Percentiles rank a stretch among this genome's conserved stretches.
phyloP scores from a whole-genome alignment of 495 filamentous ascomycete species.

The Xylaria intraflava region DNA sequence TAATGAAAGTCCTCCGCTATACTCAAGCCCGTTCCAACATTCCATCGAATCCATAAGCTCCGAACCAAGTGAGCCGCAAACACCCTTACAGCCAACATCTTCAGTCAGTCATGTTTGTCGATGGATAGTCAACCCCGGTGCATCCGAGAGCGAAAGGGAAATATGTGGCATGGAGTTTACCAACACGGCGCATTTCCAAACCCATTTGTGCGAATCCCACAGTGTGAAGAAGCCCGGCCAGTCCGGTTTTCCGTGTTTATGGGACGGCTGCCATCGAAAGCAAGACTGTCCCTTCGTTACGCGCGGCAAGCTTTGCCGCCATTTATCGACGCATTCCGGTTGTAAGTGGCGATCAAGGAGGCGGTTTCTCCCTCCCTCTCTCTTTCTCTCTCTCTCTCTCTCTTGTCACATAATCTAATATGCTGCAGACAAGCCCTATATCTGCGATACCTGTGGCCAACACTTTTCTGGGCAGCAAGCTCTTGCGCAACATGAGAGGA shows the following conservation, averaged over 20 bases:
- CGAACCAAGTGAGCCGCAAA: not conserved
- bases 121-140: slow-evolving; percentile 22
- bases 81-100: not conserved
- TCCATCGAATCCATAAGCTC: not conserved
- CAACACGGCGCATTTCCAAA: slow-evolving; percentile 27
- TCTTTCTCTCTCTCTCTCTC: not conserved
- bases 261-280: slow-evolving; percentile 40
- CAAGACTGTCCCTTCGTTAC: slow-evolving; percentile 35
- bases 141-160: slow-evolving; percentile 6
- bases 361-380: not conserved
- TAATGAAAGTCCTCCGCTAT: not conserved
- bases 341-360: slow-evolving; percentile 38
- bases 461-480: slow-evolving; percentile 55
- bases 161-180: slow-evolving; percentile 19
- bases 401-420: slow-evolving; percentile 10
- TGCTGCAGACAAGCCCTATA: slow-evolving; percentile 49
- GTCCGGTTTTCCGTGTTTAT: slow-evolving; percentile 39
- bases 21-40: not conserved
- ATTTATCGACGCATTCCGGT: slow-evolving; percentile 56
- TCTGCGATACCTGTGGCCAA: slow-evolving; percentile 47
- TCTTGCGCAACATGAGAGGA: slow-evolving; percentile 54
- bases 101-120: slow-evolving; percentile 19
- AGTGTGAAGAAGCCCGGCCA: slow-evolving; percentile 32
- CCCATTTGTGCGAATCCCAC: slow-evolving; percentile 36
- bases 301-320: slow-evolving; percentile 54